These are phyloP conservation scores for Lasiodiplodia sp. DNA, from an alignment of 2,329 filamentous ascomycete species.

Conservation along the genomic window DNA sequence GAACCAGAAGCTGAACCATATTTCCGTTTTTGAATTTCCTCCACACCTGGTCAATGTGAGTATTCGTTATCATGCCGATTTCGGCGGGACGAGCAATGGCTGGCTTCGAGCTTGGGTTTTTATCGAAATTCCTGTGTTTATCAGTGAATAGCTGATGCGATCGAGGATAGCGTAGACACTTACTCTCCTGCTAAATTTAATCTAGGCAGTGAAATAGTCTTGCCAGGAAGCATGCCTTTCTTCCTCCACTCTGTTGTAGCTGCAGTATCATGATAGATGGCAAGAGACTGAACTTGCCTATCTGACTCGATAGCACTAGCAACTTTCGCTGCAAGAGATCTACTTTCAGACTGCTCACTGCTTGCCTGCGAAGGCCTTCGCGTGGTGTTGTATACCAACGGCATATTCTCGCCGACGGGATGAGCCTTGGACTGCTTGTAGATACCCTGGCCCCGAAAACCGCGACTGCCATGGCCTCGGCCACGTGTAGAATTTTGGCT, in stretches of 20 bases:
- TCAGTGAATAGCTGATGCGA: neutral
- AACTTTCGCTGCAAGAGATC: neutral
- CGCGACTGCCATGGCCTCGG: neutral
- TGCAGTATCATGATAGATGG: neutral
- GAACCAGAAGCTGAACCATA: neutral
- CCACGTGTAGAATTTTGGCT: neutral
- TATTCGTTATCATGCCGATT: neutral
- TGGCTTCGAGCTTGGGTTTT: neutral
- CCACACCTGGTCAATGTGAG: constrained; percentile 14
- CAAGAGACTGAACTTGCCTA: neutral
- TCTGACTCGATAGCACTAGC: neutral
- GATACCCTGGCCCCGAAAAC: neutral
- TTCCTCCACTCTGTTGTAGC: constrained; percentile 9
- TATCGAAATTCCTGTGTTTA: neutral
- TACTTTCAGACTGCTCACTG: neutral
- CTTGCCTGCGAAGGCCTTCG: neutral
- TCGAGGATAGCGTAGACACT: neutral
- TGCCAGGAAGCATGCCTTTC: neutral
- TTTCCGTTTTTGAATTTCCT: neutral
- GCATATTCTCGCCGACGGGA: neutral
- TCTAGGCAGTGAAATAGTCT: neutral
- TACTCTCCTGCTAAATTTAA: neutral
- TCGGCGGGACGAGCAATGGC: neutral
- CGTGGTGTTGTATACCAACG: neutral
- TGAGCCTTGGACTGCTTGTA: neutral